Evolutionary conservation across 768 basidiomycete species (phyloP).

Genomic region (Pleurotus tuoliensis): DNA sequence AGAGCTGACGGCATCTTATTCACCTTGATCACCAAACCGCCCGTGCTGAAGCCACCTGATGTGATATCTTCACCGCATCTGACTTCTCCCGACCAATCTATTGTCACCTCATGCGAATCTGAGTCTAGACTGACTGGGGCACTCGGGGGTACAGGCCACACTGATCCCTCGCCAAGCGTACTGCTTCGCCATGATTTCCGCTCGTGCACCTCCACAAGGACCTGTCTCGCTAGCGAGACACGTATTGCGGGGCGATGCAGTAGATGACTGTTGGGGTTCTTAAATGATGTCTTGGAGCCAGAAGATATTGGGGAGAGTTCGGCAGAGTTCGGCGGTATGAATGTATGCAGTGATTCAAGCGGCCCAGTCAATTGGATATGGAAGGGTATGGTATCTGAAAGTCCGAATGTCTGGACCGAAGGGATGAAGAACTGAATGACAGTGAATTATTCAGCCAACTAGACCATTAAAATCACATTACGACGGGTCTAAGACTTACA

Average conservation of each 20-base stretch:
- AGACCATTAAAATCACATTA: not conserved
- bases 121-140: conserved; percentile 12
- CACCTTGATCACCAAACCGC: conserved; percentile 39
- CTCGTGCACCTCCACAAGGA: conserved; percentile 30
- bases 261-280: conserved; percentile 7
- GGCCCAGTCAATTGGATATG: conserved; percentile 58
- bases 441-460: not conserved
- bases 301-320: conserved; percentile 14
- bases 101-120: conserved; percentile 6
- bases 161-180: conserved; percentile 44
- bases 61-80: conserved; percentile 30
- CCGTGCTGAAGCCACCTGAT: conserved; percentile 43
- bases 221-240: conserved; percentile 53
- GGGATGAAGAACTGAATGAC: conserved; percentile 55
- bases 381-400: conserved; percentile 58
- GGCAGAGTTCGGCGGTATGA: conserved; percentile 28
- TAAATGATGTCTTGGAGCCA: not conserved
- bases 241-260: conserved; percentile 28
- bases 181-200: conserved; percentile 34
- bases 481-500: conserved; percentile 31
- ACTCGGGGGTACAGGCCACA: conserved; percentile 41
- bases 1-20: conserved; percentile 9
- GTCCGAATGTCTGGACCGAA: conserved; percentile 46
- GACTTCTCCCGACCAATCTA: conserved; percentile 64
- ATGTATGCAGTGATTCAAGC: conserved; percentile 40